phyloP scores from a whole-genome alignment of 257 asterid genomes.

The Nicotiana paniculata region DNA sequence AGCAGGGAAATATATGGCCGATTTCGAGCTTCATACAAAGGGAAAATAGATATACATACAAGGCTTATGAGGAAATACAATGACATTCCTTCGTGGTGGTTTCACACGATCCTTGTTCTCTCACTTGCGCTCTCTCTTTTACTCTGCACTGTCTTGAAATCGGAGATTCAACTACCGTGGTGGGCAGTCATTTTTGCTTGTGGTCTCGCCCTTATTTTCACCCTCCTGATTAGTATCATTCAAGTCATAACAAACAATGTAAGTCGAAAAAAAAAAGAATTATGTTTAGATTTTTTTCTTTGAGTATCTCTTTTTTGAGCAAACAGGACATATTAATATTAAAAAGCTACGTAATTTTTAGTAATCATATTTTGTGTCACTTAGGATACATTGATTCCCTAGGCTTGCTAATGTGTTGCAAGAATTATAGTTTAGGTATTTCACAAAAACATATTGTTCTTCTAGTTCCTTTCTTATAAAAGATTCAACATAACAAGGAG shows the following conservation, averaged over 20 bases:
- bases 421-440: no score
- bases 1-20: slow-evolving; percentile 41
- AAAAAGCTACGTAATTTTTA: no score
- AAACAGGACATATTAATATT: no score
- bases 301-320: no score
- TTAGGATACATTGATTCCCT: no score
- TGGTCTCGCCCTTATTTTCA: slow-evolving; percentile 38
- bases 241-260: slow-evolving; percentile 79
- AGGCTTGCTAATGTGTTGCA: no score
- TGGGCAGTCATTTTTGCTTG: slow-evolving; percentile 63
- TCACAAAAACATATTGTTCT: no score
- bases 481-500: no score
- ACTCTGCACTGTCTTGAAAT: slow-evolving; percentile 51
- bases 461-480: no score
- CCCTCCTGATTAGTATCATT: slow-evolving; percentile 66
- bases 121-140: slow-evolving; percentile 39
- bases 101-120: slow-evolving; percentile 28
- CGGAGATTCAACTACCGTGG: slow-evolving; percentile 73
- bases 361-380: no score
- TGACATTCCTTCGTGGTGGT: slow-evolving; percentile 81
- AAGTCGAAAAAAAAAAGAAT: background rate
- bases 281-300: no score
- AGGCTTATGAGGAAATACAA: slow-evolving; percentile 56
- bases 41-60: slow-evolving; percentile 59
- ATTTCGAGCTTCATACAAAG: slow-evolving; percentile 28